Percentiles rank a stretch among this genome's conserved stretches.
phyloP scores from a whole-genome alignment of 495 filamentous ascomycete species.

The Xanthoparmelia taractica region DNA sequence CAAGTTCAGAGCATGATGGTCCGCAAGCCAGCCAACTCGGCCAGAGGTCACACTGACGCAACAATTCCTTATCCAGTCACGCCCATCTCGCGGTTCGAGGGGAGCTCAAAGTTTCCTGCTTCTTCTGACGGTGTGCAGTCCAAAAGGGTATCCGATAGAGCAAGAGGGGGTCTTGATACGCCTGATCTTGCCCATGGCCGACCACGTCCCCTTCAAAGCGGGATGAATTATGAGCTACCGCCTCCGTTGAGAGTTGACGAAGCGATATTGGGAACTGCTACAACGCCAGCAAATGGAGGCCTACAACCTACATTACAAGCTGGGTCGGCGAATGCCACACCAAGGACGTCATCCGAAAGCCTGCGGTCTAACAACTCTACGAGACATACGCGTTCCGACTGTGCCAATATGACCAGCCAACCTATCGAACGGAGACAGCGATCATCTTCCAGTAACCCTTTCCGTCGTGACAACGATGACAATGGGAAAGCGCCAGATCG shows the following conservation, averaged over 20 bases:
- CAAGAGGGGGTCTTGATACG: neutral
- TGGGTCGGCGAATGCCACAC: slow-evolving; percentile 13
- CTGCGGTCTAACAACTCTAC: slow-evolving; percentile 7
- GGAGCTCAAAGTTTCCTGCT: neutral
- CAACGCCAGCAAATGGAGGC: slow-evolving; percentile 1
- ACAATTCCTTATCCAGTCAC: slow-evolving; percentile 16
- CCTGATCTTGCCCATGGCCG: neutral
- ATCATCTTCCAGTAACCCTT: slow-evolving; percentile 16
- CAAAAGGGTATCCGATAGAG: neutral
- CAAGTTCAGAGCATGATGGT: slow-evolving; percentile 12
- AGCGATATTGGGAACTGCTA: neutral
- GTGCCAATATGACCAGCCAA: neutral
- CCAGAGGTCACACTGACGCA: slow-evolving; percentile 12
- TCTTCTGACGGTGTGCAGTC: neutral
- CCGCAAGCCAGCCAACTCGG: slow-evolving; percentile 15
- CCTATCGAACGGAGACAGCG: neutral
- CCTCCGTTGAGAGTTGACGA: neutral
- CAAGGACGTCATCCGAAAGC: slow-evolving; percentile 24
- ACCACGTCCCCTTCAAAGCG: neutral
- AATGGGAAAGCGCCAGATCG: slow-evolving; percentile 11
- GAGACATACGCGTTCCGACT: neutral
- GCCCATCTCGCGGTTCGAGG: slow-evolving; percentile 4
- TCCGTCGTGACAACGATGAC: slow-evolving; percentile 3
- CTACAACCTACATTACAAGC: slow-evolving; percentile 9
- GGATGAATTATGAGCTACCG: slow-evolving; percentile 9